These are phyloP conservation scores for Ceratocystis eucalypticola DNA, from an alignment of 2,329 filamentous ascomycete genomes.

Conservation along the genomic window DNA sequence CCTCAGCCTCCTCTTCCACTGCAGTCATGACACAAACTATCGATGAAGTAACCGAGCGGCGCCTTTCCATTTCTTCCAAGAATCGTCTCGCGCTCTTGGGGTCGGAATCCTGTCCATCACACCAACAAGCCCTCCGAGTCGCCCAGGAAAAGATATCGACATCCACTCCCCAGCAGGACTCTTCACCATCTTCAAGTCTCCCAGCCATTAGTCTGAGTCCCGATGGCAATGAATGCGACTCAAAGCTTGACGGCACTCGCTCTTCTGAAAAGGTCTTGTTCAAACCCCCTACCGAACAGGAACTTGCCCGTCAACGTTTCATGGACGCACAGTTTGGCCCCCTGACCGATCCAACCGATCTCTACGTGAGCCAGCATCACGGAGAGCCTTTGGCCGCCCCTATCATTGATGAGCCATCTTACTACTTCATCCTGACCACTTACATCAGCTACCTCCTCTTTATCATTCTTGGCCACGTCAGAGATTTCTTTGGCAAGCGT, in stretches of 20 bases:
- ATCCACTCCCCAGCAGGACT: constrained; percentile 10
- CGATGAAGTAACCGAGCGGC: constrained; percentile 9
- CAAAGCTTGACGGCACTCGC: constrained; percentile 5
- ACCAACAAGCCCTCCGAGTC: constrained; percentile 5
- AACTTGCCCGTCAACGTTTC: constrained; percentile 60
- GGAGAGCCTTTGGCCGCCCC: constrained; percentile 69
- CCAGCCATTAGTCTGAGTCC: constrained; percentile 17
- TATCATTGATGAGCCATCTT: constrained; percentile 87
- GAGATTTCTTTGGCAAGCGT: constrained; percentile 95
- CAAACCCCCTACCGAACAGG: constrained; percentile 72
- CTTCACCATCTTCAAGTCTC: constrained; percentile 16
- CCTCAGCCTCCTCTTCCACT: constrained; percentile 1
- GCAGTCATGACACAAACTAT: constrained; percentile 14
- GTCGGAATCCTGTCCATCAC: constrained; percentile 9
- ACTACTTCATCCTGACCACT: constrained; percentile 92
- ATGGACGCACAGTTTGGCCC: constrained; percentile 87
- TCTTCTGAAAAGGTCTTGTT: constrained; percentile 61
- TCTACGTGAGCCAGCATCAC: constrained; percentile 78
- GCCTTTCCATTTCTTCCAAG: constrained; percentile 10
- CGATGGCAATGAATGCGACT: constrained; percentile 4
- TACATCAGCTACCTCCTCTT: constrained; percentile 96
- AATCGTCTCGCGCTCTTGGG: constrained; percentile 9
- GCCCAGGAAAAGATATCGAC: constrained; percentile 8
- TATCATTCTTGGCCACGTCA: constrained; percentile 86
- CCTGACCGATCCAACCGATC: constrained; percentile 62